A percentile compares a stretch with the other conserved stretches of the same genome.
Conservation (phyloP, 2,329 filamentous ascomycete genomes). For the Hypoxylon sp. region DNA sequence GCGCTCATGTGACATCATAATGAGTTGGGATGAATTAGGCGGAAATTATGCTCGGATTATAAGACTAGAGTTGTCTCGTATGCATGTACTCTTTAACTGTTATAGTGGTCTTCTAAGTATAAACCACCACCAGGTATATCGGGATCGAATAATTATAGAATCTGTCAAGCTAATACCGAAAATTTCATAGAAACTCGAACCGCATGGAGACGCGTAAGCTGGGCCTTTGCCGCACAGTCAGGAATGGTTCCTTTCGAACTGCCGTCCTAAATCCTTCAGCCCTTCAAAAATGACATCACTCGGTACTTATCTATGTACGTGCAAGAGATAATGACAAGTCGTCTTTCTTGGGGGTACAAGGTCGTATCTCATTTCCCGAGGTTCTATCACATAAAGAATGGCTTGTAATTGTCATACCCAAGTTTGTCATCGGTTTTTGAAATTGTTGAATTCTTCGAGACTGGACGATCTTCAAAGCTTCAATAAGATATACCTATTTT, state of each 20-base stretch:
- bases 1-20: not conserved
- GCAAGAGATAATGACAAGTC: slow-evolving; percentile 10
- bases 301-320: slow-evolving; percentile 9
- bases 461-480: slow-evolving; percentile 3
- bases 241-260: slow-evolving; percentile 28
- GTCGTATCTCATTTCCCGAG: slow-evolving; percentile 27
- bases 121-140: slow-evolving; percentile 2
- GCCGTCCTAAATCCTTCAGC: slow-evolving; percentile 17
- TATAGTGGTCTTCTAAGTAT: not conserved
- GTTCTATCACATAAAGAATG: slow-evolving; percentile 10
- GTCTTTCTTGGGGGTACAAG: slow-evolving; percentile 26
- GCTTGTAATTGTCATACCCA: slow-evolving; percentile 27
- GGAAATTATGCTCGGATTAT: not conserved
- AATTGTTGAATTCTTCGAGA: slow-evolving; percentile 15
- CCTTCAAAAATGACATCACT: slow-evolving; percentile 24
- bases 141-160: not conserved
- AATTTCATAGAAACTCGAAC: not conserved
- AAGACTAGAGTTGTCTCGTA: slow-evolving; percentile 18
- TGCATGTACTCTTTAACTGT: not conserved
- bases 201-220: not conserved
- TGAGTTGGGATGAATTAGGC: not conserved
- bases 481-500: slow-evolving; percentile 15
- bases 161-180: not conserved
- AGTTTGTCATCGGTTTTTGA: slow-evolving; percentile 1
- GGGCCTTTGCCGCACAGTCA: slow-evolving; percentile 10